Evolutionary conservation across 768 basidiomycete genomes (phyloP).

Genomic region (Amanita polypyramis): DNA sequence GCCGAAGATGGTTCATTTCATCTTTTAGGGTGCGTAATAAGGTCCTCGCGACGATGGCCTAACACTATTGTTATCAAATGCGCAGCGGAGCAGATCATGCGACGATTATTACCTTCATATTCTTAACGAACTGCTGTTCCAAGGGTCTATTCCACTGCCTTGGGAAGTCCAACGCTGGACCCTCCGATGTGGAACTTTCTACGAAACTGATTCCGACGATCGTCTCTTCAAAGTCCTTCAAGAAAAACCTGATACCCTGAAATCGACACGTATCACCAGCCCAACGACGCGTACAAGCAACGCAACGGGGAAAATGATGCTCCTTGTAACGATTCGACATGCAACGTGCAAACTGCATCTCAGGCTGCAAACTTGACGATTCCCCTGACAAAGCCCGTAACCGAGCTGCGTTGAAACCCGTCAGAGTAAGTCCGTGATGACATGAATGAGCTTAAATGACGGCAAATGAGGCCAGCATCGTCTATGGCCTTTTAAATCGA

Average conservation of each 20-base stretch:
- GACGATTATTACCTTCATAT: constrained; percentile 46
- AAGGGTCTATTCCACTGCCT: constrained; percentile 56
- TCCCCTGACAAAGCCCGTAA: constrained; percentile 13
- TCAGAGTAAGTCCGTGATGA: constrained; percentile 7
- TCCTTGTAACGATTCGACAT: constrained; percentile 73
- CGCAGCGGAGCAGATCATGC: constrained; percentile 5
- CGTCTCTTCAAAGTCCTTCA: constrained; percentile 47
- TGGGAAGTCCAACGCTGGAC: constrained; percentile 55
- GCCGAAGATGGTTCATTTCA: constrained; percentile 53
- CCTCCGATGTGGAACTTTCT: constrained; percentile 48
- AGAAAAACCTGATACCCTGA: constrained; percentile 73
- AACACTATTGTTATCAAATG: constrained; percentile 8
- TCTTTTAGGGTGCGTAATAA: constrained; percentile 55
- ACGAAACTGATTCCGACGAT: constrained; percentile 63
- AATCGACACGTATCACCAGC: constrained; percentile 83
- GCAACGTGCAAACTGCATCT: constrained; percentile 71
- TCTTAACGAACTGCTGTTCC: constrained; percentile 34
- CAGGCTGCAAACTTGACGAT: constrained; percentile 33
- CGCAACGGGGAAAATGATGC: constrained; percentile 70
- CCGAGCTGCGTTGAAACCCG: constrained; percentile 9
- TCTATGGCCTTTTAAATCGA: constrained; percentile 4
- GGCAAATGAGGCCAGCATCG: background rate
- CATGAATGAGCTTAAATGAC: constrained; percentile 13
- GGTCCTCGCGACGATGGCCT: constrained; percentile 61
- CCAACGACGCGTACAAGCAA: constrained; percentile 80